These are phyloP conservation scores for Pholiota microspora DNA, from an alignment of 768 basidiomycete species.

Conservation along the genomic window DNA sequence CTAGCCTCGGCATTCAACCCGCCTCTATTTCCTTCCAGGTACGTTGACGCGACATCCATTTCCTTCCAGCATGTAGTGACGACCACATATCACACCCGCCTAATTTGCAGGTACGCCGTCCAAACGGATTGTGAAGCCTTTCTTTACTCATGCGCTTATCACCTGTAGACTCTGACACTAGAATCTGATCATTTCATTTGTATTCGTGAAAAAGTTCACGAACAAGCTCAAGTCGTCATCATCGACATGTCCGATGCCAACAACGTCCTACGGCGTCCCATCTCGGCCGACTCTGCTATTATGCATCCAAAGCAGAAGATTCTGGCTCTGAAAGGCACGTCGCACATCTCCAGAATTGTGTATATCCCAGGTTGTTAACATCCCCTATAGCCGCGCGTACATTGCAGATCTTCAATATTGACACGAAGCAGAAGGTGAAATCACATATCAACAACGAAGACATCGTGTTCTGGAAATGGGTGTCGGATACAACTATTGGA, in stretches of 20 bases:
- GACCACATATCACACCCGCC: slow-evolving; percentile 13
- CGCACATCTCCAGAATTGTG: neutral
- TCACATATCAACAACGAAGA: slow-evolving; percentile 93
- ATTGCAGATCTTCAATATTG: slow-evolving; percentile 97
- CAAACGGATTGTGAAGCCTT: neutral
- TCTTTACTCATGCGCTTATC: neutral
- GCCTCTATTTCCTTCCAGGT: slow-evolving; percentile 97
- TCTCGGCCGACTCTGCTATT: slow-evolving; percentile 97
- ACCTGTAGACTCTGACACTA: slow-evolving; percentile 77
- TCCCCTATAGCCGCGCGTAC: slow-evolving; percentile 75
- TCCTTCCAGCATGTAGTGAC: slow-evolving; percentile 32
- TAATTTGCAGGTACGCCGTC: slow-evolving; percentile 29
- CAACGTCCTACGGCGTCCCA: slow-evolving; percentile 93
- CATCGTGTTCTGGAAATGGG: slow-evolving; percentile 99
- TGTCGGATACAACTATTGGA: slow-evolving; percentile 86
- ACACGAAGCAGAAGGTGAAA: slow-evolving; percentile 96
- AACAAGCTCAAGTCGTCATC: slow-evolving; percentile 97
- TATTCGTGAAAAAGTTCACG: slow-evolving; percentile 92
- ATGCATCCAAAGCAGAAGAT: slow-evolving; percentile 98
- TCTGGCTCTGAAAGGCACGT: slow-evolving; percentile 86
- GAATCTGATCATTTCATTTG: slow-evolving; percentile 99
- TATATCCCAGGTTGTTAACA: slow-evolving; percentile 8
- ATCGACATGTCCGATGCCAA: slow-evolving; percentile 97
- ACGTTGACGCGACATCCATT: slow-evolving; percentile 36
- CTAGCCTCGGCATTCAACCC: slow-evolving; percentile 93